Evolutionary conservation across 306 rosid genomes (phyloP).

Genomic region (Vigna unguiculata): DNA sequence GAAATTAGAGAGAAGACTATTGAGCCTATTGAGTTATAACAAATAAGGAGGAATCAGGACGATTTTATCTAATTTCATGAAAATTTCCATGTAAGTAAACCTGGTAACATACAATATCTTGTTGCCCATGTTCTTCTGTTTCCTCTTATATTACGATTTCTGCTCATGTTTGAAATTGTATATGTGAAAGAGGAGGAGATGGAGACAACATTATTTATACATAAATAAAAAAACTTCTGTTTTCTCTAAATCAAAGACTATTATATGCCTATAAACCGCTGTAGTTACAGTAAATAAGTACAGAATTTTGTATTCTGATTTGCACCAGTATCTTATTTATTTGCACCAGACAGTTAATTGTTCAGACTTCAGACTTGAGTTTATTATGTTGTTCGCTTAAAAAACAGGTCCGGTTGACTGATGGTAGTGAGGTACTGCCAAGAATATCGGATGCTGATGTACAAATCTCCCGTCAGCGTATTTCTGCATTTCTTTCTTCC

Average conservation of each 20-base stretch:
- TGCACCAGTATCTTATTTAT: not conserved
- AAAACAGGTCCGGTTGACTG: conserved; percentile 73
- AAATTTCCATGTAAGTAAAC: too few relatives aligned
- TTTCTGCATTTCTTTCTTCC: conserved; percentile 71
- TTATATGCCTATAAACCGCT: too few relatives aligned
- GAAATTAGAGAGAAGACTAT: too few relatives aligned
- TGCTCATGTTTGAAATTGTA: not conserved
- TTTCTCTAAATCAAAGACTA: too few relatives aligned
- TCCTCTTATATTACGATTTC: not conserved
- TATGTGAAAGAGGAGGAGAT: too few relatives aligned
- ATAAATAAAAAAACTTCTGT: too few relatives aligned
- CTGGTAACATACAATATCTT: conserved; percentile 13
- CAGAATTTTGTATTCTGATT: too few relatives aligned
- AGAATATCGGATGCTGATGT: conserved; percentile 81
- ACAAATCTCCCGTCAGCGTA: conserved; percentile 75
- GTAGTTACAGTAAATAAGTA: too few relatives aligned
- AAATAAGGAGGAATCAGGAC: too few relatives aligned
- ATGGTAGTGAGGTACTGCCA: conserved; percentile 64
- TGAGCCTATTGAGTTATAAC: too few relatives aligned
- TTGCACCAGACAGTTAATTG: conserved; percentile 34
- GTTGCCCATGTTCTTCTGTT: conserved; percentile 31
- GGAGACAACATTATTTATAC: too few relatives aligned
- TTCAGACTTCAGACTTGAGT: conserved; percentile 26
- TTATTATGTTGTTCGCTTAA: conserved; percentile 37
- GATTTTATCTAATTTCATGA: too few relatives aligned